Conservation (phyloP, 345 rosid genomes). For the Salix exigua region DNA sequence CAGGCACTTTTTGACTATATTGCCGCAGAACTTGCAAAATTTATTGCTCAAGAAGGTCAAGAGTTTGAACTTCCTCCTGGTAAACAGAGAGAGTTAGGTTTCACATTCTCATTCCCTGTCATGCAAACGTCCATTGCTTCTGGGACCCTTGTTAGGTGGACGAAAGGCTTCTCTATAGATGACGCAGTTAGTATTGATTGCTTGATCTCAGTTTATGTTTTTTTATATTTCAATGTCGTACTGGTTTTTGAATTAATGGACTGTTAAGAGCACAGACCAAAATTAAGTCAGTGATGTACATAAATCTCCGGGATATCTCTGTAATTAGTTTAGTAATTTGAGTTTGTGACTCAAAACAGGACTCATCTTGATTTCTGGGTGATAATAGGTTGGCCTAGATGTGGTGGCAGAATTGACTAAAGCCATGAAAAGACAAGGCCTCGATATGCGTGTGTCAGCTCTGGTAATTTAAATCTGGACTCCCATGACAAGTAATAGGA, state of each 20-base stretch:
- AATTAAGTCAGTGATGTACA: too few species aligned
- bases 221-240: background rate
- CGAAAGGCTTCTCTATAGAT: slow-evolving; percentile 87
- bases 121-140: slow-evolving; percentile 71
- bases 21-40: slow-evolving; percentile 70
- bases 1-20: slow-evolving; percentile 74
- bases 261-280: background rate
- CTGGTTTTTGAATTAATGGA: background rate
- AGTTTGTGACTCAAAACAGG: background rate
- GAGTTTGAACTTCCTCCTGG: slow-evolving; percentile 54
- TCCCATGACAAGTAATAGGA: background rate
- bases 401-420: slow-evolving; percentile 73
- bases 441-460: slow-evolving; percentile 82
- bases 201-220: slow-evolving; percentile 1
- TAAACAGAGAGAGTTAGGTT: slow-evolving; percentile 79
- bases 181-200: slow-evolving; percentile 48
- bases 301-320: background rate
- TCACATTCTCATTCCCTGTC: slow-evolving; percentile 97
- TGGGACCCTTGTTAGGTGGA: slow-evolving; percentile 88
- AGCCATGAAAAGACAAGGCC: slow-evolving; percentile 68
- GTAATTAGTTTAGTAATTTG: background rate
- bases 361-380: slow-evolving; percentile 3
- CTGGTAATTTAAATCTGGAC: slow-evolving; percentile 48
- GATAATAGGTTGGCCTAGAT: slow-evolving; percentile 73
- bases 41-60: slow-evolving; percentile 62